Percentiles rank a stretch among this genome's conserved stretches.
Conservation (phyloP, 768 basidiomycete genomes). For the Mycena galopus region DNA sequence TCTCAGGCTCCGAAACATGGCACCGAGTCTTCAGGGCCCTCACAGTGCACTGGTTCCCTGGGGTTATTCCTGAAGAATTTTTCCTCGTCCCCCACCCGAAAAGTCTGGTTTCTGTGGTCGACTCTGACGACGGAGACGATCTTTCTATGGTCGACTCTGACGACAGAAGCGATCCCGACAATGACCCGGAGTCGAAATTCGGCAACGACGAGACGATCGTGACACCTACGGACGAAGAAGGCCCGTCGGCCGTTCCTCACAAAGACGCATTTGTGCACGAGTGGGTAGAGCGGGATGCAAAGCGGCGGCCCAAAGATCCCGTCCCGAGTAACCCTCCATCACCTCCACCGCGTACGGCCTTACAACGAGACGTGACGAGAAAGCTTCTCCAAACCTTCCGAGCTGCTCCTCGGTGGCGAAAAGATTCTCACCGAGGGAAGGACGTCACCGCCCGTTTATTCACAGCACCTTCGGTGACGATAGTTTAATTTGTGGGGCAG, state of each 20-base stretch:
- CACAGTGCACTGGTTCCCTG: not conserved
- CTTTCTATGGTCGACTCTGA: too few species aligned
- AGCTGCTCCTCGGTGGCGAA: too few species aligned
- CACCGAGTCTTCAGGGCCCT: not conserved
- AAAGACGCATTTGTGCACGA: not conserved
- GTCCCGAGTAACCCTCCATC: too few species aligned
- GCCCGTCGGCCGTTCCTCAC: not conserved
- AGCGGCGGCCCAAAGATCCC: not conserved
- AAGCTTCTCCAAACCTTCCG: too few species aligned
- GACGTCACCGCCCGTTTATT: too few species aligned
- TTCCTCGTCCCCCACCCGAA: not conserved
- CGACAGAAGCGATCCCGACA: not conserved
- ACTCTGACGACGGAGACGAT: too few species aligned
- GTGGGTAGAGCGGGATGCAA: not conserved
- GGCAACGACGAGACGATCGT: not conserved
- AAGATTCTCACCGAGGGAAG: too few species aligned
- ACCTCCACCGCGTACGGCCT: too few species aligned
- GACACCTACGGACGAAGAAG: not conserved
- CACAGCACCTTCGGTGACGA: too few species aligned
- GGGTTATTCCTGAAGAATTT: not conserved
- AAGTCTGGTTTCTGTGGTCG: not conserved
- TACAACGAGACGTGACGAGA: too few species aligned
- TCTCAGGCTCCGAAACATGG: not conserved
- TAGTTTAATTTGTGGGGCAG: too few species aligned
- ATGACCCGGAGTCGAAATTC: not conserved